These are phyloP conservation scores for Cladorrhinum sp. DNA, from an alignment of 2,329 filamentous ascomycete genomes.

Conservation along the genomic window DNA sequence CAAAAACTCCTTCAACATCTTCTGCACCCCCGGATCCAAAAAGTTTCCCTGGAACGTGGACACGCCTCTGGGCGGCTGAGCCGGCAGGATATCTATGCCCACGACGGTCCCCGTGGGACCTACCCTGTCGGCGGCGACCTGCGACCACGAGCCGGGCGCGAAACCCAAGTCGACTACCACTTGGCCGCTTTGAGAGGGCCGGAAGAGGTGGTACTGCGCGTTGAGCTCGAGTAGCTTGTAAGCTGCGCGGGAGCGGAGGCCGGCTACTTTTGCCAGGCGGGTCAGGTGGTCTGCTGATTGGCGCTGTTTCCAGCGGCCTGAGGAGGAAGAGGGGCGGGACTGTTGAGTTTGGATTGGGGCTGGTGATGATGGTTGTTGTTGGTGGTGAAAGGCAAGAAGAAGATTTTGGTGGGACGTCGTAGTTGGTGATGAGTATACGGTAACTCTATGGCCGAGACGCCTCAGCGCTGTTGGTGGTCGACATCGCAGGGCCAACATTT, in stretches of 20 bases:
- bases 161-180: conserved; percentile 91
- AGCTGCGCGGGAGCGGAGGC: conserved; percentile 84
- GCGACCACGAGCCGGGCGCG: conserved; percentile 71
- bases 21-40: conserved; percentile 69
- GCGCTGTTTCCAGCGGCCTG: conserved; percentile 73
- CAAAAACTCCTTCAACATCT: conserved; percentile 74
- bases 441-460: background rate
- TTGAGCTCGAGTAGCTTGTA: conserved; percentile 95
- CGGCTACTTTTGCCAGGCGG: conserved; percentile 71
- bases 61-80: conserved; percentile 86
- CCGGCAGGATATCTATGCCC: conserved; percentile 91
- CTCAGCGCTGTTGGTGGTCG: background rate
- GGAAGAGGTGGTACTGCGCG: conserved; percentile 75
- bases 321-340: conserved; percentile 47
- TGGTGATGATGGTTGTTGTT: background rate
- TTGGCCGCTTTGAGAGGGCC: conserved; percentile 32
- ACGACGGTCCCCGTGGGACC: conserved; percentile 75
- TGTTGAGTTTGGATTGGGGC: background rate
- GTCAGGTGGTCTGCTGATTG: conserved; percentile 72
- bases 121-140: conserved; percentile 78
- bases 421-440: background rate
- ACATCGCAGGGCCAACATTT: background rate
- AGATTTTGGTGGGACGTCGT: no score
- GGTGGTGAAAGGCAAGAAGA: no score
- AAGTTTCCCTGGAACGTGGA: conserved; percentile 96